Evolutionary conservation across 2,329 filamentous ascomycete species (phyloP).

Genomic region (Aspergillus sp.): DNA sequence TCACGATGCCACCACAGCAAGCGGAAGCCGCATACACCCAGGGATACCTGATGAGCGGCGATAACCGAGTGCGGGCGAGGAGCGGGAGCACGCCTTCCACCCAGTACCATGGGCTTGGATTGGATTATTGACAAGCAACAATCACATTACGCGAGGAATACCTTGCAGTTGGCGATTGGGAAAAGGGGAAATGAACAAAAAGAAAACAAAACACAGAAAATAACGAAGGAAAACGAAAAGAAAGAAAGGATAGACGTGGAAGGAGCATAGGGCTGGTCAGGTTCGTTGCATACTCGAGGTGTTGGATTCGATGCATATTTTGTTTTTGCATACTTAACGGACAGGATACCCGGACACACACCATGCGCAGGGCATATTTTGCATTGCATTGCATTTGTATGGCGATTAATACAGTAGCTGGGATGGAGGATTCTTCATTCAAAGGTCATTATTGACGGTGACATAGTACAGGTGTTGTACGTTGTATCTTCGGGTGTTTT

Average conservation of each 20-base stretch:
- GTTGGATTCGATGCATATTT: neutral
- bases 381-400: neutral
- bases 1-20: conserved; percentile 1
- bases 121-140: neutral
- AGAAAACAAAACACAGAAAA: neutral
- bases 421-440: neutral
- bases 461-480: neutral
- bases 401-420: neutral
- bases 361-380: neutral
- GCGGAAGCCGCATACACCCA: neutral
- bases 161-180: neutral
- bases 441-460: neutral
- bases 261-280: conserved; percentile 15
- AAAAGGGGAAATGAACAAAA: neutral
- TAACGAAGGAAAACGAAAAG: neutral
- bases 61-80: neutral
- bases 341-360: neutral
- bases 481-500: neutral
- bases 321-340: neutral
- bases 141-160: neutral
- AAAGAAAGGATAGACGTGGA: neutral
- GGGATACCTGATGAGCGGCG: neutral
- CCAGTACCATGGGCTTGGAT: neutral
- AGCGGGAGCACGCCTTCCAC: neutral
- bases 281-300: neutral